These are phyloP conservation scores for Solanum etuberosum DNA, from an alignment of 257 asterid species.

Conservation along the genomic window DNA sequence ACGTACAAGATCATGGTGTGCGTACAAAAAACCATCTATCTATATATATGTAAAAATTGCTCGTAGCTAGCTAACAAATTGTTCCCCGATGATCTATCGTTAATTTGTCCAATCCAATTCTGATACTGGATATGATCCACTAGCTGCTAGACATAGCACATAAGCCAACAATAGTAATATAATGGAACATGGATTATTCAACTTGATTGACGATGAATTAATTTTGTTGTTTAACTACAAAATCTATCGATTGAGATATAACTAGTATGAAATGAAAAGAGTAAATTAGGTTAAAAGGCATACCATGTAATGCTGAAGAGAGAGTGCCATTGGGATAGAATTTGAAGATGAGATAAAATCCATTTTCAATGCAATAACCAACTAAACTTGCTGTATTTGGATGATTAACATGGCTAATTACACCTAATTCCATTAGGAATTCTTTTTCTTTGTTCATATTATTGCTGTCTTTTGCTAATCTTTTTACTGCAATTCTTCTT, in stretches of 20 bases:
- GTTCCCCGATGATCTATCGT: not conserved
- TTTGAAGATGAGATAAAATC: slow-evolving; percentile 57
- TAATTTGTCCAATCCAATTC: not conserved
- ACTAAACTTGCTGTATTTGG: slow-evolving; percentile 57
- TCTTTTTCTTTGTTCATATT: slow-evolving; percentile 56
- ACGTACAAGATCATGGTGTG: not conserved
- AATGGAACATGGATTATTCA: not conserved
- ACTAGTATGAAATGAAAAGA: not conserved
- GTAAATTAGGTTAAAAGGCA: not conserved
- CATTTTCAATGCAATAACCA: slow-evolving; percentile 75
- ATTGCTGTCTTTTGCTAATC: slow-evolving; percentile 46
- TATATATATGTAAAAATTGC: not conserved
- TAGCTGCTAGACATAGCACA: not conserved
- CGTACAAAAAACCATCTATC: not conserved
- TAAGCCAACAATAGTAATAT: not conserved
- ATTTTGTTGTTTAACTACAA: not conserved
- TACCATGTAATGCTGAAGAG: slow-evolving; percentile 66
- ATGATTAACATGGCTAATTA: slow-evolving; percentile 66
- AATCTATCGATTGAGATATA: not conserved
- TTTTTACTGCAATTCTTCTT: slow-evolving; percentile 52
- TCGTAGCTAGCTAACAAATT: not conserved
- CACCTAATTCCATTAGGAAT: slow-evolving; percentile 63
- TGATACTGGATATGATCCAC: not conserved
- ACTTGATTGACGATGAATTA: not conserved
- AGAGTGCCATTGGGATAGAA: slow-evolving; percentile 72